phyloP scores from a whole-genome alignment of 306 rosid species.

The Quercus ilex region DNA sequence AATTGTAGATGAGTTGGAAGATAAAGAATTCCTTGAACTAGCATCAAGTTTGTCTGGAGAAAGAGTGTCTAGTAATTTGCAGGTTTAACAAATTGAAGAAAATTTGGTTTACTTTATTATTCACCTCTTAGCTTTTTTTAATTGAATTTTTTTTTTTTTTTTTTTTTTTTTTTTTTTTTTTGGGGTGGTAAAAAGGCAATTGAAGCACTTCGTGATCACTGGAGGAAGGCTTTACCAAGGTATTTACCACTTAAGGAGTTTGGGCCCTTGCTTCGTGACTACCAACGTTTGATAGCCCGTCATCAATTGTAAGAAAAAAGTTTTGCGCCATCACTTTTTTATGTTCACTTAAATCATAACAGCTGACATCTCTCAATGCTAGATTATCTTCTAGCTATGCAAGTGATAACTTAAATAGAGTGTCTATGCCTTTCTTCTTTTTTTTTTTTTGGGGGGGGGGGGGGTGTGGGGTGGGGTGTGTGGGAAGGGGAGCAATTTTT shows the following conservation, averaged over 20 bases:
- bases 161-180: too few relatives aligned
- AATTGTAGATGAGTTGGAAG: slow-evolving; percentile 62
- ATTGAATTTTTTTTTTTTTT: slow-evolving; percentile 8
- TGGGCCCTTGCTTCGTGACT: slow-evolving; percentile 90
- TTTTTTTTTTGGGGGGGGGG: neutral
- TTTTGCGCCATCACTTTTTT: slow-evolving; percentile 12
- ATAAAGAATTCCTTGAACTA: slow-evolving; percentile 69
- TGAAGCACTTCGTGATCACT: slow-evolving; percentile 70
- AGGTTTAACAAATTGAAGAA: slow-evolving; percentile 32
- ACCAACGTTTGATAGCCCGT: slow-evolving; percentile 61
- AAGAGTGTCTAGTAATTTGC: slow-evolving; percentile 37
- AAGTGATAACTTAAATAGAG: neutral
- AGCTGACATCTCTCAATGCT: neutral
- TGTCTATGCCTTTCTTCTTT: neutral
- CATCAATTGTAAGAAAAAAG: slow-evolving; percentile 53
- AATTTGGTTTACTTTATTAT: slow-evolving; percentile 7
- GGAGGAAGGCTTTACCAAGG: slow-evolving; percentile 71
- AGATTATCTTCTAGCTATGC: slow-evolving; percentile 7
- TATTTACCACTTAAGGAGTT: slow-evolving; percentile 73
- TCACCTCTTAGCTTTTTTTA: slow-evolving; percentile 6
- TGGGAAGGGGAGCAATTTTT: too few relatives aligned
- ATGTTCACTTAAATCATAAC: neutral
- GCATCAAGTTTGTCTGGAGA: slow-evolving; percentile 53
- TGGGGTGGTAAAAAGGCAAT: slow-evolving; percentile 37
- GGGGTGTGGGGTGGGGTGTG: rapidly evolving